Evolutionary conservation across 2,329 filamentous ascomycete species (phyloP), one percentile per base, ranked within the genome.

Genomic region (Fusarium sp.): DNA sequence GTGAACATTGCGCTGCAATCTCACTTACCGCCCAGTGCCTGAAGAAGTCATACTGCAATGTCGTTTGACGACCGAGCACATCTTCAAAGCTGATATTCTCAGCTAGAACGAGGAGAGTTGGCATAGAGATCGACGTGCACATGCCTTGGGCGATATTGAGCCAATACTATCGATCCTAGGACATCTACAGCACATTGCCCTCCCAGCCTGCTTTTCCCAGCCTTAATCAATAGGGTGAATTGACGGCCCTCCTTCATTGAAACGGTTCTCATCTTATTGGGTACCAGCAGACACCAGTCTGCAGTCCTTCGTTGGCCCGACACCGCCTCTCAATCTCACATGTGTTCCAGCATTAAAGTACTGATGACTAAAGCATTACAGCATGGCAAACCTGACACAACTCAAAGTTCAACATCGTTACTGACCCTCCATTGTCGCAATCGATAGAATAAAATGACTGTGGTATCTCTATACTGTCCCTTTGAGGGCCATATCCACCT

Each of bases 401-500:
- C 12, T 16, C 13, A 2, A 23, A 3, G 8, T 9, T 23, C 3
- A 3, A 3, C 5, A 23, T 6, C 8, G n/a, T 23, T 9, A 23
- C 21, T 12, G 3, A 33, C 2, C 0, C 21, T 23, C 2, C 8
- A 7, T 23, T 23, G 21, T 18, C 47, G 21, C 11, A 19, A 23
- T 21, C 2, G 3, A 25, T 21, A 15, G 9, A 10, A 6, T 21
- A 15, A 16, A 35, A 25, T 21, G 5, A 18, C n/a, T 21, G 6
- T 25, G n/a, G 5, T 25, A 30, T 23, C 2, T 21, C 25, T 54
- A n/a, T 18, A 3, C 4, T 35, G 8, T 60, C 3, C 9, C 35
- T 43, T 49, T 15, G 5, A 73, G 32, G 18, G 47, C 30, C 10
- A 11, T 23, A 6, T 74, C 72, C 15, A 73, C 72, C 40, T 38